Evolutionary conservation across 148 eudicot genomes (phyloP).

Genomic region (Heliosperma pusillum): DNA sequence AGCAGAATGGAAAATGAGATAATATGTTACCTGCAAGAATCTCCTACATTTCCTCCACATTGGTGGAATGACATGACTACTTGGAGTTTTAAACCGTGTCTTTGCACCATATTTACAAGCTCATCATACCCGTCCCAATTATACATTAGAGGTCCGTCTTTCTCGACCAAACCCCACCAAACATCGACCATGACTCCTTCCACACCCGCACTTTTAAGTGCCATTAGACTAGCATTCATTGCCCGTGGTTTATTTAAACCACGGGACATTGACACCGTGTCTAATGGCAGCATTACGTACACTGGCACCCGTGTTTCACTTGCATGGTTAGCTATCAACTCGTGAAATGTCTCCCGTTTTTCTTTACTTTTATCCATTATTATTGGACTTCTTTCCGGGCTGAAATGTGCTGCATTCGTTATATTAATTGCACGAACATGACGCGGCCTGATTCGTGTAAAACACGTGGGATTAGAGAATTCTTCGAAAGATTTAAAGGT

Average conservation of each 20-base stretch:
- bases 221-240: slow-evolving; percentile 93
- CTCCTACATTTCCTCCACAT: slow-evolving; percentile 98
- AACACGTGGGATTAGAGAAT: slow-evolving; percentile 43
- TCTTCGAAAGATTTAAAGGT: slow-evolving; percentile 46
- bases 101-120: slow-evolving; percentile 76
- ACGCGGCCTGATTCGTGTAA: slow-evolving; percentile 38
- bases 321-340: slow-evolving; percentile 28
- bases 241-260: slow-evolving; percentile 62
- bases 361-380: slow-evolving; percentile 32
- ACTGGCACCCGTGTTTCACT: slow-evolving; percentile 59
- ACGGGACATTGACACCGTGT: slow-evolving; percentile 57
- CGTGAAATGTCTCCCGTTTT: slow-evolving; percentile 51
- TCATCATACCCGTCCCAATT: slow-evolving; percentile 90
- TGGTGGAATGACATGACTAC: slow-evolving; percentile 95
- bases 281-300: slow-evolving; percentile 88
- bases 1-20: too few relatives aligned
- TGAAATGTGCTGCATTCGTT: slow-evolving; percentile 29
- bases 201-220: slow-evolving; percentile 71
- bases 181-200: slow-evolving; percentile 95
- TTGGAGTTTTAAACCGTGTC: slow-evolving; percentile 81
- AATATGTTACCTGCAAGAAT: slow-evolving; percentile 79
- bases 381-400: slow-evolving; percentile 18
- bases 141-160: slow-evolving; percentile 74
- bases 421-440: slow-evolving; percentile 35
- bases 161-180: slow-evolving; percentile 97